phyloP scores from a whole-genome alignment of 352 stramenopile species.

The Aphanomyces astaci region DNA sequence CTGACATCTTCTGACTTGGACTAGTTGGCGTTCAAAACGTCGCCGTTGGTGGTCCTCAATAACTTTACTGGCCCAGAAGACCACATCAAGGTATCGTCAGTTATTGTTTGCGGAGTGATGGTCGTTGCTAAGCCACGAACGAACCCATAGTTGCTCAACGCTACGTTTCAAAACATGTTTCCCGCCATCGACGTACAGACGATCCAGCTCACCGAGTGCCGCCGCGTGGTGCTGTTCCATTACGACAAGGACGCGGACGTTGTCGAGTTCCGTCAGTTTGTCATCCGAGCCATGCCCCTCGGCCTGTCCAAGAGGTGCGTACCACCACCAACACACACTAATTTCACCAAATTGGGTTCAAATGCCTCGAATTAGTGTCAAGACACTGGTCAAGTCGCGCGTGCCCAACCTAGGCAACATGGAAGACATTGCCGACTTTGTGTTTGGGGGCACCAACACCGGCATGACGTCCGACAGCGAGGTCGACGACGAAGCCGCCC shows the following conservation, averaged over 20 bases:
- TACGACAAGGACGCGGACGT: conserved; percentile 88
- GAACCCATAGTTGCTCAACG: conserved; percentile 93
- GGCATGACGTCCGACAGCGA: conserved; percentile 90
- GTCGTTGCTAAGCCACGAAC: no score
- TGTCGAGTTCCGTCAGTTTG: conserved; percentile 97
- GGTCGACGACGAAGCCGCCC: conserved; percentile 89
- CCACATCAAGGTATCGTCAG: conserved; percentile 48
- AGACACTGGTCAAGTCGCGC: conserved; percentile 88
- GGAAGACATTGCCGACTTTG: conserved; percentile 95
- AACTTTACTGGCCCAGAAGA: conserved; percentile 93
- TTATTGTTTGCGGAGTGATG: background rate
- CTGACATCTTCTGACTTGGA: no score
- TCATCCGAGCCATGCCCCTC: conserved; percentile 91
- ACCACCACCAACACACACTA: background rate
- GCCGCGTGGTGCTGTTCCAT: conserved; percentile 96
- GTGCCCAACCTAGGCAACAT: conserved; percentile 92
- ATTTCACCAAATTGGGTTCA: no score
- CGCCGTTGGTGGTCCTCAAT: conserved; percentile 96
- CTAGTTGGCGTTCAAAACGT: conserved; percentile 77
- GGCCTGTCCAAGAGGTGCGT: conserved; percentile 77
- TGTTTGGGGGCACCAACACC: conserved; percentile 70
- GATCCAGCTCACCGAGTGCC: conserved; percentile 91
- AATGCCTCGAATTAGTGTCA: no score
- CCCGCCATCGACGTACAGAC: conserved; percentile 96
- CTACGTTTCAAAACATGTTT: conserved; percentile 99